Evolutionary conservation across 2,329 filamentous ascomycete species (phyloP), one percentile per base, ranked within the genome.

Genomic region (Penicillium sp.): DNA sequence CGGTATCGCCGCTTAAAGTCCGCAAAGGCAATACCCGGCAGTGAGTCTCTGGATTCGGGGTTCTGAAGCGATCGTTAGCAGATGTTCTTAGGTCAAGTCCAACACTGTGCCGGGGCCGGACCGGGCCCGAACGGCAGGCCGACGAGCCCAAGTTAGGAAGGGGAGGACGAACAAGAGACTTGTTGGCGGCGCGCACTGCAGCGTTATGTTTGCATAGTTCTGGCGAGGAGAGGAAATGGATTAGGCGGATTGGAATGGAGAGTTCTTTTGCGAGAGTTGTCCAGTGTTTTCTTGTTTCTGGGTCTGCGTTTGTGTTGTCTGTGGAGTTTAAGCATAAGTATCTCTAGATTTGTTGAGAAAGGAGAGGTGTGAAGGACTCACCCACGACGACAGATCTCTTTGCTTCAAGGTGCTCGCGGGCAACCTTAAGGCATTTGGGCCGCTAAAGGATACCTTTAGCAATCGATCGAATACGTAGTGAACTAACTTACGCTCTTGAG

Each of bases 251-350:
- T 2, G 89, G 87, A 2, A 95, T 79, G 3, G 83, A 77, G 64
- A 84, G 75, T 63, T 87, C 87, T 58, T 80, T 81, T 15, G 91
- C 91, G 24, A 97, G 74, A 21, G 83, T 77, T 26, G 90, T 74
- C 93, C 93, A 97, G 54, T 89, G 75, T n/a, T 82, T 80, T 58
- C 94, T 83, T 20, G 87, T 90, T 46, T 90, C 87, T 9, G 79
- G 70, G 73, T 96, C 89, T 24, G 92, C 84, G 68, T 99, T 99
- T n/a, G 94, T 97, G 70, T 96, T 97, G 72, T 99, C 94, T 94
- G 49, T 45, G 32, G 15, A 18, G n/a, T 9, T 18, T 36, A 17
- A n/a, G 21, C 15, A 17, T 27, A 3, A 26, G 23, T 13, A 27
- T 27, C 7, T 7, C 26, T 27, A 7, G 26, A 10, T 10, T 27